Evolutionary conservation across 352 stramenopile genomes (phyloP).

Genomic region (Plasmopara viticola): DNA sequence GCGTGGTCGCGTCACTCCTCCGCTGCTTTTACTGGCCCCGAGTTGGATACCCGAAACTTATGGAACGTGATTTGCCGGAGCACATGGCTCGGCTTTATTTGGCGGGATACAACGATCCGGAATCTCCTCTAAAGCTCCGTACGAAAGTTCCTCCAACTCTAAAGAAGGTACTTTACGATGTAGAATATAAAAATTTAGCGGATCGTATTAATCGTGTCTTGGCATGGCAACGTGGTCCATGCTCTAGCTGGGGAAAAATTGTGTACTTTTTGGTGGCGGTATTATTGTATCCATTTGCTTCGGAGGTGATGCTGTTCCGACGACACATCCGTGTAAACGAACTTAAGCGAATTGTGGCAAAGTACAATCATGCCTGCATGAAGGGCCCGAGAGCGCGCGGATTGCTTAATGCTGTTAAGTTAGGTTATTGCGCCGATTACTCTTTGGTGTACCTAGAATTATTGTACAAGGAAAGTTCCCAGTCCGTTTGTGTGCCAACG

Average conservation of each 20-base stretch:
- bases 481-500: slow-evolving; percentile 63
- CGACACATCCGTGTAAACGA: slow-evolving; percentile 69
- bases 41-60: slow-evolving; percentile 70
- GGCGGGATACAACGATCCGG: slow-evolving; percentile 51
- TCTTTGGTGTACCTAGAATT: slow-evolving; percentile 77
- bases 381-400: slow-evolving; percentile 59
- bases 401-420: slow-evolving; percentile 69
- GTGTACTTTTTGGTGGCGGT: slow-evolving; percentile 52
- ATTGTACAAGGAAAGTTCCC: slow-evolving; percentile 64
- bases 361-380: slow-evolving; percentile 82
- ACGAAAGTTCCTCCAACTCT: slow-evolving; percentile 49
- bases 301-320: slow-evolving; percentile 56
- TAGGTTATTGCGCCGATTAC: slow-evolving; percentile 75
- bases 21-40: slow-evolving; percentile 71
- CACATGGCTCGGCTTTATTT: slow-evolving; percentile 81
- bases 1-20: slow-evolving; percentile 47
- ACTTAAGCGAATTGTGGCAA: slow-evolving; percentile 64
- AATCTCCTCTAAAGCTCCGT: slow-evolving; percentile 52
- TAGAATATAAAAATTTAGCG: slow-evolving; percentile 57
- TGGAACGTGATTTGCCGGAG: slow-evolving; percentile 69
- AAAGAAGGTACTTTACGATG: slow-evolving; percentile 59
- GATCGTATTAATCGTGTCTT: slow-evolving; percentile 60
- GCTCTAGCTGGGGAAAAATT: slow-evolving; percentile 52
- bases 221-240: slow-evolving; percentile 39
- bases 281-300: slow-evolving; percentile 66